These are phyloP conservation scores for Purpureocillium takamizusanense DNA, from an alignment of 2,329 filamentous ascomycete genomes.

Conservation along the genomic window DNA sequence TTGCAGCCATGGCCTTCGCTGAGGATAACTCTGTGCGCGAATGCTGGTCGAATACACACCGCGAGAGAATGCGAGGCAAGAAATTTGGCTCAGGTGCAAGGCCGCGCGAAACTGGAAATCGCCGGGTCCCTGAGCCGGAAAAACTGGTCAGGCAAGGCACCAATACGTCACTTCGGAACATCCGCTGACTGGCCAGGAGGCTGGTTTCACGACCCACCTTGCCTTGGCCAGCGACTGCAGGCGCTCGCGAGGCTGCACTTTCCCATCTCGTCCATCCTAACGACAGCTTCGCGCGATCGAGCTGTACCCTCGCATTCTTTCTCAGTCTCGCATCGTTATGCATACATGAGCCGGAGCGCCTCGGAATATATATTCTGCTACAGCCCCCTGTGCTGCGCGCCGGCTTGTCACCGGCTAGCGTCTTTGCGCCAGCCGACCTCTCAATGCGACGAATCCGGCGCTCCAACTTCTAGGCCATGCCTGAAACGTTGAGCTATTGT, in stretches of 20 bases:
- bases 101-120: not conserved
- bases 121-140: slow-evolving; percentile 14
- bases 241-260: slow-evolving; percentile 8
- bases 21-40: not conserved
- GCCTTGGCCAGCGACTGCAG: slow-evolving; percentile 1
- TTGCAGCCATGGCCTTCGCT: slow-evolving; percentile 60
- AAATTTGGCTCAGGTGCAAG: not conserved
- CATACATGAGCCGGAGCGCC: too few relatives aligned
- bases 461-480: slow-evolving; percentile 20
- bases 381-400: too few relatives aligned
- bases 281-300: not conserved
- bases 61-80: not conserved
- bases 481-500: slow-evolving; percentile 16
- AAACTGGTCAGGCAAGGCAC: slow-evolving; percentile 17
- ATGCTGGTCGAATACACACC: not conserved
- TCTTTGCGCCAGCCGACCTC: slow-evolving; percentile 5
- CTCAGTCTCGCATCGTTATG: not conserved
- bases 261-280: not conserved
- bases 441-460: slow-evolving; percentile 17
- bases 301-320: not conserved
- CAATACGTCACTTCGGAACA: slow-evolving; percentile 13
- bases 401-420: slow-evolving; percentile 1
- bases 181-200: slow-evolving; percentile 5
- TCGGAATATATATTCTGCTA: too few relatives aligned
- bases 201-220: not conserved